A percentile compares a stretch with the other conserved stretches of the same genome.
Evolutionary conservation across 306 rosid genomes (phyloP).

Genomic region (Begonia fuchsioides): DNA sequence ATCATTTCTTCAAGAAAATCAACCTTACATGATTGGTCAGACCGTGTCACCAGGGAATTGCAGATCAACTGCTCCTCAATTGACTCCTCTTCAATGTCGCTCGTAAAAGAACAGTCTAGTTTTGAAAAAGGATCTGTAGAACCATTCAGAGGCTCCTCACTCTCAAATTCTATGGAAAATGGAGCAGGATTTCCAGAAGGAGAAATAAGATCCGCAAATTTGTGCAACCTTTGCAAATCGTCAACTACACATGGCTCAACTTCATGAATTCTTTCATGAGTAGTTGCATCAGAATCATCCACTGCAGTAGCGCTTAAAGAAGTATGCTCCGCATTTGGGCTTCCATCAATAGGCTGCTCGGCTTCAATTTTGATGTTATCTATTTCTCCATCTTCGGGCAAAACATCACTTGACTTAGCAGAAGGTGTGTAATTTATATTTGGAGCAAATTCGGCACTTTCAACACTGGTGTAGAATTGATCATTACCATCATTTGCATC

Average conservation of each 20-base stretch:
- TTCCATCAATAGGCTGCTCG: constrained; percentile 5
- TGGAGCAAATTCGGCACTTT: constrained; percentile 7
- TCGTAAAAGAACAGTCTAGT: constrained; percentile 10
- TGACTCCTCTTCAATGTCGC: no score
- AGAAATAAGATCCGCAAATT: constrained; percentile 13
- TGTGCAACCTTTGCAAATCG: constrained; percentile 11
- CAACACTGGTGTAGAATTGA: constrained; percentile 10
- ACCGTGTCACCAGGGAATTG: constrained; percentile 13
- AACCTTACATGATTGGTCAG: constrained; percentile 30
- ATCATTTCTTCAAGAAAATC: constrained; percentile 64
- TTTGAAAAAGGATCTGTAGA: constrained; percentile 12
- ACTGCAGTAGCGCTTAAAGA: background rate
- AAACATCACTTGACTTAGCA: constrained; percentile 18
- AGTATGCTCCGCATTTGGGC: constrained; percentile 2
- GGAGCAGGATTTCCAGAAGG: no score
- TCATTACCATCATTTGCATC: constrained; percentile 9
- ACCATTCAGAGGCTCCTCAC: constrained; percentile 12
- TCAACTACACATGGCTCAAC: constrained; percentile 12
- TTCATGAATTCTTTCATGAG: background rate
- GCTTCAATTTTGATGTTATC: constrained; percentile 5
- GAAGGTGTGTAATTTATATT: background rate
- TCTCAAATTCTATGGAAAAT: constrained; percentile 16
- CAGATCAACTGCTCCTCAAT: constrained; percentile 22
- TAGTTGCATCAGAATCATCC: constrained; percentile 7
- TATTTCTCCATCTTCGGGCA: constrained; percentile 10